Evolutionary conservation across 2,329 filamentous ascomycete genomes (phyloP), one percentile per base, ranked within the genome.

Genomic region (Exophiala lecanii-corni): DNA sequence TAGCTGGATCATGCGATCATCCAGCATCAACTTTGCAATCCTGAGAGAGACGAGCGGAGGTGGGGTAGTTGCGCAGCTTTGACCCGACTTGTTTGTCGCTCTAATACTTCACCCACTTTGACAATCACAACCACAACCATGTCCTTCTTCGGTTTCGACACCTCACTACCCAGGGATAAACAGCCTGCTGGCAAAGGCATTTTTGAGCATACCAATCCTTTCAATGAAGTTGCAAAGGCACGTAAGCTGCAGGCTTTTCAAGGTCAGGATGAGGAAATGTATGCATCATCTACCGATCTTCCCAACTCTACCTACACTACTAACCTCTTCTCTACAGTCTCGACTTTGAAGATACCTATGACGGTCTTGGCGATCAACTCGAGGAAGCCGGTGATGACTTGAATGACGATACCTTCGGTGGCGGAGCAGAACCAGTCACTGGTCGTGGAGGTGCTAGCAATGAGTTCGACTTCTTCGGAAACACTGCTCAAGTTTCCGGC

Each of bases 291-390:
- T 37, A 6, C n/a, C 15, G 12, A 21, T 25, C 31, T n/a, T n/a
- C n/a, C n/a, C n/a, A n/a, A n/a, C n/a, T 34, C 2, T 13, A 32
- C 10, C 5, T 2, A 25, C 25, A 6, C 32, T 20, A 19, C 49
- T 54, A 39, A 46, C 36, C 9, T 46, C 39, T 72, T 69, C 62
- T 75, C n/a, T 41, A 3, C 56, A 84, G 81, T 42, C 77, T 86
- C 58, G 86, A 97, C 58, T 98, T 97, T 57, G 92, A 98, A 58
- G 89, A 98, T 62, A 97, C 91, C 26, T 97, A 97, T 62, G 92
- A 98, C 65, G 91, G 91, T 13, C 74, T 98, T 30, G 92, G 89
- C 43, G 86, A 95, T 60, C 81, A 86, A 64, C 81, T 98, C 25
- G 83, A 95, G 58, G 91, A 98, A 62, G 83, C 86, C 15, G 86